phyloP scores from a whole-genome alignment of 2,329 filamentous ascomycete genomes.

The Sarocladium kiliense region DNA sequence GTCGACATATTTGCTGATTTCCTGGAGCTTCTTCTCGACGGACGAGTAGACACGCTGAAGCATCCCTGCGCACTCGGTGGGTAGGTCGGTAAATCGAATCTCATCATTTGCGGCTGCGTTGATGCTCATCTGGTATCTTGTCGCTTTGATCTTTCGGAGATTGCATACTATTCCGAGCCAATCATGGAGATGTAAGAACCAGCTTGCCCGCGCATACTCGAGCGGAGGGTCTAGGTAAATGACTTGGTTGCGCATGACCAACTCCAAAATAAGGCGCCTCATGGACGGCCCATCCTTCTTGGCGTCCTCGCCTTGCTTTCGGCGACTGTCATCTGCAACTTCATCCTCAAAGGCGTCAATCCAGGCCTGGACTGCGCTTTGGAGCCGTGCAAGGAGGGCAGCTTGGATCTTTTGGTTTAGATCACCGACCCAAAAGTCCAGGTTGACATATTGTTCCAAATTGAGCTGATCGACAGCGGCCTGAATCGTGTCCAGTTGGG shows the following conservation, averaged over 20 bases:
- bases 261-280: slow-evolving; percentile 75
- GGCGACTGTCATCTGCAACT: slow-evolving; percentile 42
- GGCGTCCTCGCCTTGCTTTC: slow-evolving; percentile 43
- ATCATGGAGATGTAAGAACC: slow-evolving; percentile 86
- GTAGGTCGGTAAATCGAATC: slow-evolving; percentile 76
- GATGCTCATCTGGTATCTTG: slow-evolving; percentile 86
- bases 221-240: slow-evolving; percentile 94
- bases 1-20: slow-evolving; percentile 82
- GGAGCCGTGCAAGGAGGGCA: slow-evolving; percentile 76
- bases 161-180: slow-evolving; percentile 94
- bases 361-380: slow-evolving; percentile 80
- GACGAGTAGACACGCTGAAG: slow-evolving; percentile 76
- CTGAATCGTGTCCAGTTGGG: slow-evolving; percentile 80
- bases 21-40: slow-evolving; percentile 75
- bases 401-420: slow-evolving; percentile 83
- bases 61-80: slow-evolving; percentile 73
- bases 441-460: slow-evolving; percentile 90
- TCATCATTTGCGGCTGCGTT: slow-evolving; percentile 62
- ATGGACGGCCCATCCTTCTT: slow-evolving; percentile 56
- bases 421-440: slow-evolving; percentile 81
- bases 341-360: slow-evolving; percentile 75
- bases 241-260: slow-evolving; percentile 96
- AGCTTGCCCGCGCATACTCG: slow-evolving; percentile 85
- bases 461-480: slow-evolving; percentile 94
- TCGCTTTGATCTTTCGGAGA: slow-evolving; percentile 88